Conservation (phyloP, 1,139 yeast genomes). For the Yamadazyma buinensis region DNA sequence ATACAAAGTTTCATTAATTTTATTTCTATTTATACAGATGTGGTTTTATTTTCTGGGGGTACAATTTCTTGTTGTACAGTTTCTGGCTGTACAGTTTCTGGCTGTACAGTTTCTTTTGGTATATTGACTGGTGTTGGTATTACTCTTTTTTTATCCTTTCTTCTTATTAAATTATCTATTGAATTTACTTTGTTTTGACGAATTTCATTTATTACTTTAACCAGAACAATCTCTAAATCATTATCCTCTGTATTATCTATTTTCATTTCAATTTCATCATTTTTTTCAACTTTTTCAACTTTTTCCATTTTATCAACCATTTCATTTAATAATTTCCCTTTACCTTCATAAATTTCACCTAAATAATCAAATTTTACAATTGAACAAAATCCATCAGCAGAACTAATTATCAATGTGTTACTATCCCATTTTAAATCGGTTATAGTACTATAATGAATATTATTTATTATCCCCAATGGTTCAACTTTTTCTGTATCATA, state of each 20-base stretch:
- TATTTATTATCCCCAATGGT: conserved; percentile 74
- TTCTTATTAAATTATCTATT: conserved; percentile 11
- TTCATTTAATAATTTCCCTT: background rate
- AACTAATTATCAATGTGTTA: conserved; percentile 63
- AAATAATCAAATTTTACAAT: conserved; percentile 52
- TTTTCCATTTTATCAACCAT: background rate
- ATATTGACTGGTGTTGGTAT: conserved; percentile 40
- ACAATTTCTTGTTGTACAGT: too few species aligned
- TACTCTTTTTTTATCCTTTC: conserved; percentile 40
- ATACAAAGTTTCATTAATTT: too few species aligned
- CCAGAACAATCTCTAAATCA: background rate
- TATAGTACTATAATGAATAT: conserved; percentile 81
- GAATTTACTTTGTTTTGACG: conserved; percentile 5
- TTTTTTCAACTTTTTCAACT: background rate
- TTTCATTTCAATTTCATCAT: background rate
- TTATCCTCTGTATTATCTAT: background rate
- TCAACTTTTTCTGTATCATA: conserved; percentile 70
- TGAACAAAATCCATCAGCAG: conserved; percentile 94
- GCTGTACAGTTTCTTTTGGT: too few species aligned
- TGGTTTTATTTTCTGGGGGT: too few species aligned
- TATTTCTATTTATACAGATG: too few species aligned
- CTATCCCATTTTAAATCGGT: conserved; percentile 95
- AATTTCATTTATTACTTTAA: background rate
- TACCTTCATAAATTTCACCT: conserved; percentile 34
- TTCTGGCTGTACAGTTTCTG: too few species aligned